Base-by-base conservation (phyloP, 2,329 filamentous ascomycete genomes). In the Harringtonia aguacate region DNA sequence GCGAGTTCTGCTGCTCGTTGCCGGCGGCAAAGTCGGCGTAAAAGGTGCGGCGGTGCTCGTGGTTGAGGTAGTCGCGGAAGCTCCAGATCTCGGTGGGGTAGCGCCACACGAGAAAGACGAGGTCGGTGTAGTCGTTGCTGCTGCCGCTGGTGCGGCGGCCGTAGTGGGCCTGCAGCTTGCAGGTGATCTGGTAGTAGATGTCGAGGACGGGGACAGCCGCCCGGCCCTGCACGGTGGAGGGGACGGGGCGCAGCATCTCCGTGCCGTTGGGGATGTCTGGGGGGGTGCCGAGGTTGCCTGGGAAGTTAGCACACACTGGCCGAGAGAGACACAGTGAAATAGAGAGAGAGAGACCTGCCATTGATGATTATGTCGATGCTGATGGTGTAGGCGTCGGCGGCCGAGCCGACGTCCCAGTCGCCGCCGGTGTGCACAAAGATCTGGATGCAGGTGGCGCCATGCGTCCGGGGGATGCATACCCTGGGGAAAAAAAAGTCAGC, bases 371-470 rank as follows among this genome's bases (percentile, higher is more conserved):
- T 41, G 27, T 49, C 49, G 7, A 44, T 33, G 18, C 49, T 49
- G 40, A 49, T 33, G 6, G 48, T 41, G 27, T 34, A 46, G 10
- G 18, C 13, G 15, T 15, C 17, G 3, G 39, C 36, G 22, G 38
- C 44, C 17, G 17, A 30, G 4, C 30, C 30, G 18, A 28, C 33
- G 13, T 51, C 49, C 47, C 43, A 49, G n/a, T 14, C 22, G 29
- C 47, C 40, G 22, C 49, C 49, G 13, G 45, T 49, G 30, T 48
- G 37, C 10, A 48, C 38, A 35, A 51, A 51, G 4, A 49, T 44
- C 39, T 51, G 47, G 21, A 50, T 48, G 30, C 38, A 36, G 21
- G 43, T 48, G 8, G 21, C 30, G n/a, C 44, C 47, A 31, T 49
- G 45, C 9, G 39, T 39, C 15, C 37, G 39, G 4, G 47, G 49